Percentiles rank a stretch among this genome's conserved stretches.
Evolutionary conservation across 148 eudicot genomes (phyloP).

Genomic region (Persicaria maculosa): DNA sequence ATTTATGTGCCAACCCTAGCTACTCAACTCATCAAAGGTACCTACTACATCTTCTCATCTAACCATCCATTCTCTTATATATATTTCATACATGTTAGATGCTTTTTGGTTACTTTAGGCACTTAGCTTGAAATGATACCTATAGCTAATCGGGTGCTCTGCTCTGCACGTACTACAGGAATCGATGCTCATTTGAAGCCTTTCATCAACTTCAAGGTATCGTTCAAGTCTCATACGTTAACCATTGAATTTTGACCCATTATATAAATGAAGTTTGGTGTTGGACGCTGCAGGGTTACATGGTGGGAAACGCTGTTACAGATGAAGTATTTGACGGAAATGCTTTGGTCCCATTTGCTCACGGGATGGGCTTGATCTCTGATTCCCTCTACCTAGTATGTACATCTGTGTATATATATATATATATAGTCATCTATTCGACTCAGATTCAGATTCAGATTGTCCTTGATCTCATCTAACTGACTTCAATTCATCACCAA

Average conservation of each 20-base stretch:
- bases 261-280: no score
- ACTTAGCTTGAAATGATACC: no score
- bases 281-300: slow-evolving; percentile 59
- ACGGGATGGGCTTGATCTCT: slow-evolving; percentile 96
- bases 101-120: no score
- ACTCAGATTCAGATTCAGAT: no score
- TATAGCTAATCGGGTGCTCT: not conserved
- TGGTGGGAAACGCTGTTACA: slow-evolving; percentile 93
- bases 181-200: slow-evolving; percentile 72
- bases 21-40: slow-evolving; percentile 78
- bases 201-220: slow-evolving; percentile 69
- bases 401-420: not conserved
- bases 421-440: not conserved
- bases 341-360: slow-evolving; percentile 82
- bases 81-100: not conserved
- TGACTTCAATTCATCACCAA: no score
- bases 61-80: no score
- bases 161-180: no score
- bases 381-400: slow-evolving; percentile 61
- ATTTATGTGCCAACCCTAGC: slow-evolving; percentile 90
- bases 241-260: not conserved
- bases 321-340: slow-evolving; percentile 77
- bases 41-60: not conserved
- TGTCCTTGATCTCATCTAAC: no score
- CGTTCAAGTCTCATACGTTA: not conserved